Base-by-base conservation (phyloP, 495 filamentous ascomycete genomes). In the Staphylotrichum tortipilum region DNA sequence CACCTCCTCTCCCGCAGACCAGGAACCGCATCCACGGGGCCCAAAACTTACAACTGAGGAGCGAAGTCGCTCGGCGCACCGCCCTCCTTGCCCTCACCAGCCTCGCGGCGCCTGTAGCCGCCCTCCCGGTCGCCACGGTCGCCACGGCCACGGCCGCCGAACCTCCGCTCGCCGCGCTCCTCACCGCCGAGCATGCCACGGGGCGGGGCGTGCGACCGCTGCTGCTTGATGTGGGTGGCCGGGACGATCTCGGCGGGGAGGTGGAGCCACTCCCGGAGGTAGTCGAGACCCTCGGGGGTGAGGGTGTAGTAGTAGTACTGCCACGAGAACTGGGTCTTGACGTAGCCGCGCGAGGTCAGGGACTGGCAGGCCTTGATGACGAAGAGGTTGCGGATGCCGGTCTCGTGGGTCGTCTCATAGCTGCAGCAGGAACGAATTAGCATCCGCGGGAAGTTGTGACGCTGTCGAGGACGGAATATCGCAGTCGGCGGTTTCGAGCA, bases 231-330 rank as follows among this genome's bases (percentile, higher is more conserved):
- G 82, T 98, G 92, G 66, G 92, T 98, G 59, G 92, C 88, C 50
- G 92, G 92, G 61, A 98, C 92, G 70, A 98, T 95, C 82, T 98
- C 92, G 66, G 94, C 92, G 70, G 92, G 92, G 62, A 97, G 85
- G 80, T 98, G 92, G 58, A 97, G 91, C 92, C 92, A 98, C 80
- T 98, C 92, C 62, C 92, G 94, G 70, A 98, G 89, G 82, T 97
- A 98, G 81, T 96, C 91, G 68, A 98, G 90, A 78, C 92, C 92
- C 65, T 96, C 91, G 62, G 89, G 89, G 70, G 92, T 98, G 69
- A 98, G 84, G 73, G 94, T 98, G 84, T 98, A 98, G 85, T 98
- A 98, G 83, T 96, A 98, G 84, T 90, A 97, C 79, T 98, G 92
- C 92, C 92, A 98, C 54, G 89, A 94, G 85, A 98, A 98, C 73